Percentiles rank a stretch among this genome's conserved stretches.
Evolutionary conservation across 2,329 filamentous ascomycete genomes (phyloP).

Genomic region (Hirsutella thompsonii): DNA sequence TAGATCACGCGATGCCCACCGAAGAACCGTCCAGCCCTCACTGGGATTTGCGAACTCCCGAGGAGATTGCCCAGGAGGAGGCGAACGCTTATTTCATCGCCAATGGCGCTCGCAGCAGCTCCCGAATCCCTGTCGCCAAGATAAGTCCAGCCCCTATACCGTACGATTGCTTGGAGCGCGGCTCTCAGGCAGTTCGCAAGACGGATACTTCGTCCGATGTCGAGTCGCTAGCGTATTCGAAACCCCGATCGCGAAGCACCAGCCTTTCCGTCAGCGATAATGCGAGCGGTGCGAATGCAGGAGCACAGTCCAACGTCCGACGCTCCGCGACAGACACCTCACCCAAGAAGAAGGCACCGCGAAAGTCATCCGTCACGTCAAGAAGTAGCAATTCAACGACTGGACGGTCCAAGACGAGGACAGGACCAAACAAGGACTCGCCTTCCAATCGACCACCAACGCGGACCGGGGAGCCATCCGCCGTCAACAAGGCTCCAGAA

Average conservation of each 20-base stretch:
- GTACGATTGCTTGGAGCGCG: slow-evolving; percentile 58
- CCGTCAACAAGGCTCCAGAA: slow-evolving; percentile 57
- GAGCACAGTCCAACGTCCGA: slow-evolving; percentile 18
- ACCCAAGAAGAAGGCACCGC: slow-evolving; percentile 35
- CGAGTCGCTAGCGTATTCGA: slow-evolving; percentile 38
- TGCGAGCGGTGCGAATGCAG: slow-evolving; percentile 6
- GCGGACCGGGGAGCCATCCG: slow-evolving; percentile 42
- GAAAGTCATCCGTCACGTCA: slow-evolving; percentile 31
- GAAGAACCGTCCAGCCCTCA: slow-evolving; percentile 7
- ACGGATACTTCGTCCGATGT: slow-evolving; percentile 38
- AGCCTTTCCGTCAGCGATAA: slow-evolving; percentile 38
- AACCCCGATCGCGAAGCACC: slow-evolving; percentile 56
- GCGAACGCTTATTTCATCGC: slow-evolving; percentile 36
- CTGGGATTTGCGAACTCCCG: slow-evolving; percentile 66
- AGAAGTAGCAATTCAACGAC: slow-evolving; percentile 26
- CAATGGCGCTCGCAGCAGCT: slow-evolving; percentile 48
- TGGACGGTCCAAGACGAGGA: slow-evolving; percentile 49
- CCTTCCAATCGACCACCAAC: slow-evolving; percentile 46
- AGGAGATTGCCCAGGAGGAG: slow-evolving; percentile 58
- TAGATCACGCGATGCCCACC: slow-evolving; percentile 14
- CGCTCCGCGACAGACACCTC: slow-evolving; percentile 36
- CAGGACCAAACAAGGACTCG: slow-evolving; percentile 36
- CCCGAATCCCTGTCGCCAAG: slow-evolving; percentile 78
- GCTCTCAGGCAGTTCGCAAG: slow-evolving; percentile 52
- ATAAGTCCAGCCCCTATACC: slow-evolving; percentile 67